Evolutionary conservation across 768 basidiomycete genomes (phyloP).

Genomic region (Agaricus blazei): DNA sequence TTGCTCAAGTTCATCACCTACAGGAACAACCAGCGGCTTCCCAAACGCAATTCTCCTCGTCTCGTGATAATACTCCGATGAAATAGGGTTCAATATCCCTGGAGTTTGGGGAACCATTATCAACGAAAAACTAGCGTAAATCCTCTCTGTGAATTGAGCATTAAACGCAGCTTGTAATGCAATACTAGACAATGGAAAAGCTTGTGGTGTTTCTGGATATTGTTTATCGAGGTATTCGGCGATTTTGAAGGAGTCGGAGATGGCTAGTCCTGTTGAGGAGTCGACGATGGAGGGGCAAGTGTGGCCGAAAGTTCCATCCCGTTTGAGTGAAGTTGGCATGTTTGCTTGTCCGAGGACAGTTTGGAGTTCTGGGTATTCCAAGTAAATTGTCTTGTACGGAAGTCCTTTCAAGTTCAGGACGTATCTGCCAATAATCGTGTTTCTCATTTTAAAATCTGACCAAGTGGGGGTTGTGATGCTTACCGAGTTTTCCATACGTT

Average conservation of each 20-base stretch:
- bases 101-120: conserved; percentile 16
- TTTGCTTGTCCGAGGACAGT: conserved; percentile 27
- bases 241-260: conserved; percentile 42
- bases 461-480: background rate
- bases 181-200: conserved; percentile 27
- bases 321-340: conserved; percentile 26
- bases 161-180: conserved; percentile 36
- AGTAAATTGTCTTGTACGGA: conserved; percentile 42
- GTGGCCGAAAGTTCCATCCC: conserved; percentile 30
- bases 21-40: conserved; percentile 23
- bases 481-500: conserved; percentile 26
- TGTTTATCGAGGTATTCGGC: conserved; percentile 45
- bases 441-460: background rate
- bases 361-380: conserved; percentile 49
- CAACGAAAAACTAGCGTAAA: background rate
- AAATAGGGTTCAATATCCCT: conserved; percentile 14
- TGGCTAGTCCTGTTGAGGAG: conserved; percentile 27
- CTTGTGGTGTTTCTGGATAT: conserved; percentile 33
- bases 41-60: conserved; percentile 28
- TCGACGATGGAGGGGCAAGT: conserved; percentile 50
- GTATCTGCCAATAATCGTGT: conserved; percentile 16
- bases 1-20: conserved; percentile 21
- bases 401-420: conserved; percentile 30
- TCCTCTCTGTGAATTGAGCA: conserved; percentile 9
- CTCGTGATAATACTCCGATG: conserved; percentile 30